Base-by-base conservation (phyloP, 78 protist species). In the Cavenderia fasciculata region DNA sequence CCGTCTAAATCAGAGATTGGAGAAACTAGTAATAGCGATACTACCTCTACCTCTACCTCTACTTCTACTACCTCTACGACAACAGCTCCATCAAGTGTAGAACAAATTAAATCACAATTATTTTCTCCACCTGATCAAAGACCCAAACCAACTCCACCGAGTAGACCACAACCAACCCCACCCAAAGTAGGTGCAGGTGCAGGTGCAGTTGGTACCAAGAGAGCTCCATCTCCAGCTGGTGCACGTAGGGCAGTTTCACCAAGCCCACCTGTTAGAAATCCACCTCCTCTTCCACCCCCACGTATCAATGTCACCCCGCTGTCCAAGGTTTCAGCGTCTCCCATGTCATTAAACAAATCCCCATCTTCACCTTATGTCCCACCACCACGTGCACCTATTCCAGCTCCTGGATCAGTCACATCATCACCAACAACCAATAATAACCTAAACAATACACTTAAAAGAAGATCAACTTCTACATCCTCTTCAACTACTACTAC, bases 351-450 rank as follows among this genome's bases (percentile, higher is more conserved):
- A n/a, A 49, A 49, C 14, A 49, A 14, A 7, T 18, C 61, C 46
- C 56, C 43, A 46, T 23, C 7, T 16, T 21, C 54, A 78, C 65
- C 43, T 23, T 44, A 75, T 61, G 21, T 2, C 14, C 87, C 88
- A 41, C 70, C 76, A 1, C 88, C 88, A n/a, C 41, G 51, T 11
- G 77, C 88, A 47, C 88, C 88, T 4, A 27, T 27, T 2, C 18
- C 63, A 27, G 27, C 57, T n/a, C 44, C 59, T 4, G 25, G 47
- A 31, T 63, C 72, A 11, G 8, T 8, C 40, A 61, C 69, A 31
- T 6, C 31, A 34, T 18, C 69, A 61, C 29, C 59, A 4, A 23
- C 31, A 3, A 23, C n/a, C 4, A 52, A 10, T 4, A 52, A 52
- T 52, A n/a, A n/a, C n/a, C n/a, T n/a, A n/a, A n/a, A n/a, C n/a